Conservation (phyloP, 257 asterid species). For the Solanum tacnaense region DNA sequence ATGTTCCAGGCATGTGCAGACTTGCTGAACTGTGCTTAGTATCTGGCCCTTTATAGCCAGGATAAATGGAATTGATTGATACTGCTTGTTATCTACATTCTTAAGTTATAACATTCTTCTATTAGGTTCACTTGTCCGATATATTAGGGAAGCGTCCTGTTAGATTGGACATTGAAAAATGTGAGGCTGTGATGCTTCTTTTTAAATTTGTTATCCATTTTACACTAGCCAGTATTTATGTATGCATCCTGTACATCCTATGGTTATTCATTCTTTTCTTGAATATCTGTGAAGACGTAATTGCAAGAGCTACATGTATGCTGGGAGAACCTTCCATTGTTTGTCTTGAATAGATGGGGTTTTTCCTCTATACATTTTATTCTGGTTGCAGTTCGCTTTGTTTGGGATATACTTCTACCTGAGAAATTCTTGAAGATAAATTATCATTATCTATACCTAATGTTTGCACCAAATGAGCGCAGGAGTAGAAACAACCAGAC, state of each 20-base stretch:
- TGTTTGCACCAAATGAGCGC: slow-evolving; percentile 4
- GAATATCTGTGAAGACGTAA: background rate
- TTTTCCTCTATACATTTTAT: background rate
- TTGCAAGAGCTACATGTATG: background rate
- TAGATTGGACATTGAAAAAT: background rate
- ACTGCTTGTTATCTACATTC: background rate
- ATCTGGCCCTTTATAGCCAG: background rate
- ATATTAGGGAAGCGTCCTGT: background rate
- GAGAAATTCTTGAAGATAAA: background rate
- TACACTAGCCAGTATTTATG: background rate
- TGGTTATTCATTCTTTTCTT: background rate
- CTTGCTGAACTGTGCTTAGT: background rate
- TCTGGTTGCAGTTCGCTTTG: background rate
- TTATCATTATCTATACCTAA: background rate
- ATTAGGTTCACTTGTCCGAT: background rate
- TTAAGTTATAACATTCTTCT: background rate
- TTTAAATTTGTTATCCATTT: background rate
- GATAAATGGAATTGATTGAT: background rate
- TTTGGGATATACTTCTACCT: background rate
- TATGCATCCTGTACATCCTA: background rate
- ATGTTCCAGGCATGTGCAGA: background rate
- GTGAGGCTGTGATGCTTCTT: background rate
- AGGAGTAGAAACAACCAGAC: slow-evolving; percentile 93
- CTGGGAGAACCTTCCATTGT: background rate
- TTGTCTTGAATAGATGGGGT: background rate